Percentiles rank a stretch among this genome's conserved stretches.
Evolutionary conservation across 148 eudicot species (phyloP).

Genomic region (Rhododendron williamsianum): DNA sequence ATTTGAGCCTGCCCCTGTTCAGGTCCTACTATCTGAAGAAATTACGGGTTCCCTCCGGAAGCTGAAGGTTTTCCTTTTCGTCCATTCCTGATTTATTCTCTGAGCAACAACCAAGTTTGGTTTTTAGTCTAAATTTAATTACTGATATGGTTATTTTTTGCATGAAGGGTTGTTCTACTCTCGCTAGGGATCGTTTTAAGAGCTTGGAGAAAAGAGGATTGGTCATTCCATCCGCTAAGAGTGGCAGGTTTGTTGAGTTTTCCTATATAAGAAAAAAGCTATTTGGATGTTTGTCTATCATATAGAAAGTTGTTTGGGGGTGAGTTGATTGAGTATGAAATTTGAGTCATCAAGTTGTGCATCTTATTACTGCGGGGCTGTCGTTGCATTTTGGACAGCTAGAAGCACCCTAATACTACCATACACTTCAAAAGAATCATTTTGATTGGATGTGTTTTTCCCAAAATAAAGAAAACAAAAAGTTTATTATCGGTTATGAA

Average conservation of each 20-base stretch:
- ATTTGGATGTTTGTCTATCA: not conserved
- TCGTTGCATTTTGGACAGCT: constrained; percentile 1
- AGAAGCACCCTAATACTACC: not conserved
- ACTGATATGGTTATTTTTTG: constrained; percentile 5
- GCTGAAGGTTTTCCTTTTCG: constrained; percentile 53
- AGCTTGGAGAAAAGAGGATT: constrained; percentile 95
- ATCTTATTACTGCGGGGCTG: not conserved
- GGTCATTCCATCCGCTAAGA: constrained; percentile 66
- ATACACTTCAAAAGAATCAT: not conserved
- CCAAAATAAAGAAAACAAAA: not conserved
- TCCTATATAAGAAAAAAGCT: not conserved
- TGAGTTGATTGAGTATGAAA: not conserved
- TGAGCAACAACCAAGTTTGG: not conserved
- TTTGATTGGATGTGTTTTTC: not conserved
- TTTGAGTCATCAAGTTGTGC: constrained; percentile 3
- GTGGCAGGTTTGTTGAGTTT: constrained; percentile 44
- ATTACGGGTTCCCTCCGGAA: constrained; percentile 87
- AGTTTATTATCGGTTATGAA: not conserved
- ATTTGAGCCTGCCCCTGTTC: constrained; percentile 77
- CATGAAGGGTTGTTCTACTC: constrained; percentile 79
- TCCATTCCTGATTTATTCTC: not conserved
- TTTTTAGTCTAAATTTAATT: not conserved
- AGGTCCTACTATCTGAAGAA: constrained; percentile 93
- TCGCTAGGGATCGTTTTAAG: constrained; percentile 85
- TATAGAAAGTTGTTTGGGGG: not conserved